Evolutionary conservation across 2,329 filamentous ascomycete species (phyloP).

Genomic region (Neurospora sp.): DNA sequence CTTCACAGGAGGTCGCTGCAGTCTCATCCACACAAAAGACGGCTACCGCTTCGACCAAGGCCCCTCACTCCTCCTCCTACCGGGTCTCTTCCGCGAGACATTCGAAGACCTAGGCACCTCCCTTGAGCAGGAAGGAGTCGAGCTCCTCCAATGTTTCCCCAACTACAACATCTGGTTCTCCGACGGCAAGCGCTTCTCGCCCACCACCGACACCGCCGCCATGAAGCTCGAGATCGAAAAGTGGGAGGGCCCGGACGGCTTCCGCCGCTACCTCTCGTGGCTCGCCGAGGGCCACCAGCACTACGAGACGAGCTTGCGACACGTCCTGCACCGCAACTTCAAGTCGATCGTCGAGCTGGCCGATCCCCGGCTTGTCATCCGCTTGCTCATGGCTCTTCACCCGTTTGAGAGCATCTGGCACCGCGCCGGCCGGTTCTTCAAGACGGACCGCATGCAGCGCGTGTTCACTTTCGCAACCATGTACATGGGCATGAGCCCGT

Average conservation of each 20-base stretch:
- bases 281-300: conserved; percentile 58
- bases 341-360: conserved; percentile 46
- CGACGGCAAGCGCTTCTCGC: conserved; percentile 53
- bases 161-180: conserved; percentile 70
- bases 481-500: conserved; percentile 77
- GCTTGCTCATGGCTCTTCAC: conserved; percentile 49
- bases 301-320: conserved; percentile 56
- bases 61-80: conserved; percentile 62
- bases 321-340: conserved; percentile 62
- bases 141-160: conserved; percentile 61
- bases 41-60: conserved; percentile 69
- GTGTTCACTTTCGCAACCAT: conserved; percentile 73
- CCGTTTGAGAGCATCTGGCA: conserved; percentile 63
- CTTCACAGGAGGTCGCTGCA: conserved; percentile 64
- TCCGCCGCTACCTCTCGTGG: conserved; percentile 58
- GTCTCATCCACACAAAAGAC: conserved; percentile 49
- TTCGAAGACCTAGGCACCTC: conserved; percentile 61
- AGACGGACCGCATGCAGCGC: conserved; percentile 55
- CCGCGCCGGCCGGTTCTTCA: conserved; percentile 57
- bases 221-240: conserved; percentile 66
- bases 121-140: conserved; percentile 54
- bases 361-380: conserved; percentile 46
- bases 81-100: conserved; percentile 58
- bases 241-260: conserved; percentile 64
- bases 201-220: conserved; percentile 56